A percentile compares a stretch with the other conserved stretches of the same genome.
These are phyloP conservation scores for Fomitopsis betulina DNA, from an alignment of 1,284 basidiomycete species.

Conservation along the genomic window DNA sequence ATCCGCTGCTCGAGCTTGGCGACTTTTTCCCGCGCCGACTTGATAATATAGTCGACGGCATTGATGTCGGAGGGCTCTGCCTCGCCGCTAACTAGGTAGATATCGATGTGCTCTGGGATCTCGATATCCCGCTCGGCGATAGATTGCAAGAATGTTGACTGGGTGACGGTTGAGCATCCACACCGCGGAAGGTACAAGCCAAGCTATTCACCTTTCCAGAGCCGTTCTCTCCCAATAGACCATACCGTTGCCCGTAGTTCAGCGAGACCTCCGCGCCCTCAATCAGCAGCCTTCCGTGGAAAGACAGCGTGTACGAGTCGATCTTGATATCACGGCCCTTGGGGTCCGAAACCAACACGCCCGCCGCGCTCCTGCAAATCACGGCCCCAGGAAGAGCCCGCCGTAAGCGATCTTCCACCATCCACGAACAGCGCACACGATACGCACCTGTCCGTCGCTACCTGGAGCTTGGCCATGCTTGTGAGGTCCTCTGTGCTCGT, in stretches of 20 bases:
- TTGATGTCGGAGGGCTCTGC: slow-evolving; percentile 96
- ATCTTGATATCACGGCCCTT: slow-evolving; percentile 98
- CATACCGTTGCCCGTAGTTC: slow-evolving; percentile 96
- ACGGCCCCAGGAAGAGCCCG: not conserved
- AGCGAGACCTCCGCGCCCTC: slow-evolving; percentile 85
- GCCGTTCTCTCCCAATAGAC: slow-evolving; percentile 95
- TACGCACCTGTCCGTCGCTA: slow-evolving; percentile 82
- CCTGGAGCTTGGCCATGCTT: slow-evolving; percentile 82
- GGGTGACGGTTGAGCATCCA: slow-evolving; percentile 16
- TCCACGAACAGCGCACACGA: not conserved
- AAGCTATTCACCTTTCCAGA: slow-evolving; percentile 81
- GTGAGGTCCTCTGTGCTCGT: slow-evolving; percentile 71
- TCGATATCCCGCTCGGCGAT: slow-evolving; percentile 92
- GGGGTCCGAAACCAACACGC: slow-evolving; percentile 89
- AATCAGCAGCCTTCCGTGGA: slow-evolving; percentile 93
- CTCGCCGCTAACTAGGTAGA: slow-evolving; percentile 95
- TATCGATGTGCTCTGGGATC: slow-evolving; percentile 95
- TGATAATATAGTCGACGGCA: slow-evolving; percentile 94
- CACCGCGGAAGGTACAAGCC: not conserved
- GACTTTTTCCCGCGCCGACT: slow-evolving; percentile 91
- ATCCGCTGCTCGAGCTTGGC: slow-evolving; percentile 94
- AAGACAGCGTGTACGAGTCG: slow-evolving; percentile 92
- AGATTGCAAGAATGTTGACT: slow-evolving; percentile 48
- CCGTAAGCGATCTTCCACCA: not conserved
- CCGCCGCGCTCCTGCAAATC: slow-evolving; percentile 70